Percentiles rank a stretch among this genome's conserved stretches.
Conservation (phyloP, 805 yeast genomes). For the Geotrichum ghanense region DNA sequence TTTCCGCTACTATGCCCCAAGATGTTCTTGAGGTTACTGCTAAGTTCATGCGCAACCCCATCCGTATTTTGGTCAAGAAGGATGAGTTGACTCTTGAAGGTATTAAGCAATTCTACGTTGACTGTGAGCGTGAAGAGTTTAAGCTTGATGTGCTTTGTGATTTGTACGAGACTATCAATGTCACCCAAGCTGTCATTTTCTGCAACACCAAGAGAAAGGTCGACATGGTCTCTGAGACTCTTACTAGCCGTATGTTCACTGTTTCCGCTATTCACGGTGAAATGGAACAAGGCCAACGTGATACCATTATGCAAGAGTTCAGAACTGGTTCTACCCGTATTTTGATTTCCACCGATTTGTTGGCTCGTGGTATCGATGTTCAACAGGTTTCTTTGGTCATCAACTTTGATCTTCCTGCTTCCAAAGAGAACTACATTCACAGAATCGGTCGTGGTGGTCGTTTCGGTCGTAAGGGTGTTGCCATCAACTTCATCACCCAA, state of each 20-base stretch:
- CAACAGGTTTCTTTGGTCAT: conserved; percentile 94
- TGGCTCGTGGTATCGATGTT: conserved; percentile 97
- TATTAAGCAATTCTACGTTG: conserved; percentile 82
- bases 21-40: conserved; percentile 86
- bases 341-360: conserved; percentile 84
- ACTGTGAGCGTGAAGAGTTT: conserved; percentile 88
- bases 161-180: conserved; percentile 86
- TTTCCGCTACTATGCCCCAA: conserved; percentile 88
- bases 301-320: conserved; percentile 89
- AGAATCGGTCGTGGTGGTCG: conserved; percentile 98
- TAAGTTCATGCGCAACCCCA: conserved; percentile 92
- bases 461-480: conserved; percentile 97
- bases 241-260: conserved; percentile 73
- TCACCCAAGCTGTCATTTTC: conserved; percentile 95
- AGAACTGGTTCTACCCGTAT: conserved; percentile 91
- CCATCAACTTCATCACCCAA: conserved; percentile 83
- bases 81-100: conserved; percentile 95
- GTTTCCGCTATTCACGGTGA: conserved; percentile 95
- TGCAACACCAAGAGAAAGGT: conserved; percentile 94
- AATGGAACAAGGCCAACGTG: conserved; percentile 89
- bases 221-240: conserved; percentile 70
- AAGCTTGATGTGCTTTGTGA: conserved; percentile 92
- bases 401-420: conserved; percentile 84
- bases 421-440: conserved; percentile 90
- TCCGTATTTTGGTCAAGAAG: conserved; percentile 85